Conservation (phyloP, 2,329 filamentous ascomycete genomes). For the Cytospora mali region DNA sequence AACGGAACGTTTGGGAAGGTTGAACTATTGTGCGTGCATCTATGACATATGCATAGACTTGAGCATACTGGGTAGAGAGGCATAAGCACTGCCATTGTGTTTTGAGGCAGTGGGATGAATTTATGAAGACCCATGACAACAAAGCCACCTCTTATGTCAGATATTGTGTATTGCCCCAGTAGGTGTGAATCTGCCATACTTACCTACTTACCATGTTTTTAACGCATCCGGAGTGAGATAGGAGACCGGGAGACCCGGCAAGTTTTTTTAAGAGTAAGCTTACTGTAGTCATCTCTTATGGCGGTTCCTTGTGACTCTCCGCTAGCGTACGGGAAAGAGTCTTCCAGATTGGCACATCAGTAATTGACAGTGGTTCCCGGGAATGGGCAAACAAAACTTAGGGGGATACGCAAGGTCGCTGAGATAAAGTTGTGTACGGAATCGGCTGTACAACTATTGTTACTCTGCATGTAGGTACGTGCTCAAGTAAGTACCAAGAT, state of each 20-base stretch:
- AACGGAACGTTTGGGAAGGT: background rate
- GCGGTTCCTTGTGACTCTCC: background rate
- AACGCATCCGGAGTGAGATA: too few species aligned
- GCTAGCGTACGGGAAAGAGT: background rate
- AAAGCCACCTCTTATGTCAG: background rate
- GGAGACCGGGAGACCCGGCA: background rate
- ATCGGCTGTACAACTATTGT: too few species aligned
- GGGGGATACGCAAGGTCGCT: background rate
- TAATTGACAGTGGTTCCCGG: background rate
- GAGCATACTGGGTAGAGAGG: too few species aligned
- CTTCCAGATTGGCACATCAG: too few species aligned
- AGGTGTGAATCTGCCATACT: background rate
- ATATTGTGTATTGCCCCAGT: background rate
- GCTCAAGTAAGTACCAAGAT: background rate
- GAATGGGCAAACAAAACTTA: background rate
- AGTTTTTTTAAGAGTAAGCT: background rate
- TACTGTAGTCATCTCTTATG: background rate
- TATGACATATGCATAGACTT: background rate
- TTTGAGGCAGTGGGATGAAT: background rate
- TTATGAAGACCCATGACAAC: background rate
- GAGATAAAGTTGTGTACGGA: too few species aligned
- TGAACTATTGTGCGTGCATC: background rate
- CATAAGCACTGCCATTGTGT: background rate
- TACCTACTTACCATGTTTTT: background rate
- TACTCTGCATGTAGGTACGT: too few species aligned